Conservation (phyloP, 345 rosid genomes). For the Eucalyptus curtisii region DNA sequence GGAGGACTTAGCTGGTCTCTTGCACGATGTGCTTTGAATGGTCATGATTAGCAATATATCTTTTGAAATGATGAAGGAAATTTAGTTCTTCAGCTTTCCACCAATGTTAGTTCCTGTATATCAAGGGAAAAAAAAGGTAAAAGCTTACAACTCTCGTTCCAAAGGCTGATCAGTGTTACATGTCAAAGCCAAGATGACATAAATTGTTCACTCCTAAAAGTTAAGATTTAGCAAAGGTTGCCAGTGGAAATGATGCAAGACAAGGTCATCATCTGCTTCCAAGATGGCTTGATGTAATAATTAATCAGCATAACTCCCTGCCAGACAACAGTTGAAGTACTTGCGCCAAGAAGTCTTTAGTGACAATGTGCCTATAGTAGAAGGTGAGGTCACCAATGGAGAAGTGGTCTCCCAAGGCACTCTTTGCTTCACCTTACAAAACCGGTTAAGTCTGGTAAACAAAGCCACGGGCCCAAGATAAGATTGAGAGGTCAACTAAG, state of each 20-base stretch:
- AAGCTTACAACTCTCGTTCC: not conserved
- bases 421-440: not conserved
- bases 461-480: not conserved
- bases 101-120: not conserved
- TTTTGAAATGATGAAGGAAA: not conserved
- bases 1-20: fast-evolving
- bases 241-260: too few relatives aligned
- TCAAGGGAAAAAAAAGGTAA: too few relatives aligned
- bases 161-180: not conserved
- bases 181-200: not conserved
- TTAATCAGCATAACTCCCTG: too few relatives aligned
- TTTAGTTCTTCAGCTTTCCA: not conserved
- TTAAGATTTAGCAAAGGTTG: not conserved
- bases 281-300: too few relatives aligned
- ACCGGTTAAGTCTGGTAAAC: not conserved
- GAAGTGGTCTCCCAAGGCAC: not conserved
- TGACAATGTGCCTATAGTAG: too few relatives aligned
- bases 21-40: not conserved
- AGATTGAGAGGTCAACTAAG: not conserved
- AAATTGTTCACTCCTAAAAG: not conserved
- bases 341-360: too few relatives aligned
- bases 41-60: not conserved
- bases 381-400: too few relatives aligned
- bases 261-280: too few relatives aligned
- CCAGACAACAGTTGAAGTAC: too few relatives aligned